Evolutionary conservation across 139 green algal genomes (phyloP).

Genomic region (Marvania coccoides): DNA sequence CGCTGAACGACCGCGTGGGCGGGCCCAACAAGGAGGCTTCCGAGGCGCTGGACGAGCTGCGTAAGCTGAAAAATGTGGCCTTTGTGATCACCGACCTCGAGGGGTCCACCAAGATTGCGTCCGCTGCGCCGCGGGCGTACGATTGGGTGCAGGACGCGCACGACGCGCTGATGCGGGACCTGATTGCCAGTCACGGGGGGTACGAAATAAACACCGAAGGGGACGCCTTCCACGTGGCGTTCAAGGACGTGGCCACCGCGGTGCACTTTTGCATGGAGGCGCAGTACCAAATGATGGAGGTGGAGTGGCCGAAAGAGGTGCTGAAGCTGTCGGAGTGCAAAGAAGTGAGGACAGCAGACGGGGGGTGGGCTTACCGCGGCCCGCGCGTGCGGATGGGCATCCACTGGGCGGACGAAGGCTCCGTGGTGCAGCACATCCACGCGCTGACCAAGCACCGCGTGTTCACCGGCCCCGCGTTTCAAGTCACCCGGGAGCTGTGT

Average conservation of each 20-base stretch:
- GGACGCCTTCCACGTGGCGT: slow-evolving; percentile 70
- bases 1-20: slow-evolving; percentile 23
- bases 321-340: slow-evolving; percentile 55
- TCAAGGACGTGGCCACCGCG: slow-evolving; percentile 43
- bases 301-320: slow-evolving; percentile 53
- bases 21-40: neutral
- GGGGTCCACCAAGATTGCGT: slow-evolving; percentile 45
- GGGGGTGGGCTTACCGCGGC: slow-evolving; percentile 34
- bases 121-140: slow-evolving; percentile 36
- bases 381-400: slow-evolving; percentile 78
- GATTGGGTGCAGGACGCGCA: slow-evolving; percentile 65
- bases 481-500: slow-evolving; percentile 49
- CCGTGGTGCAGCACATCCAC: slow-evolving; percentile 61
- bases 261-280: slow-evolving; percentile 65
- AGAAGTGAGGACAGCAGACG: slow-evolving; percentile 23
- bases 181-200: slow-evolving; percentile 48
- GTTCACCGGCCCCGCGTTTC: slow-evolving; percentile 61
- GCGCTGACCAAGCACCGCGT: slow-evolving; percentile 61
- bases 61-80: slow-evolving; percentile 35
- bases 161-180: slow-evolving; percentile 66
- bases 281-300: slow-evolving; percentile 70
- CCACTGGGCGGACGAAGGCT: slow-evolving; percentile 68
- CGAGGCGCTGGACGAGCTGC: slow-evolving; percentile 21
- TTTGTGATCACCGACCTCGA: slow-evolving; percentile 68
- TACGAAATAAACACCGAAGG: slow-evolving; percentile 76